Evolutionary conservation across 2,329 filamentous ascomycete genomes (phyloP).

Genomic region (Paecilomyces formosus): DNA sequence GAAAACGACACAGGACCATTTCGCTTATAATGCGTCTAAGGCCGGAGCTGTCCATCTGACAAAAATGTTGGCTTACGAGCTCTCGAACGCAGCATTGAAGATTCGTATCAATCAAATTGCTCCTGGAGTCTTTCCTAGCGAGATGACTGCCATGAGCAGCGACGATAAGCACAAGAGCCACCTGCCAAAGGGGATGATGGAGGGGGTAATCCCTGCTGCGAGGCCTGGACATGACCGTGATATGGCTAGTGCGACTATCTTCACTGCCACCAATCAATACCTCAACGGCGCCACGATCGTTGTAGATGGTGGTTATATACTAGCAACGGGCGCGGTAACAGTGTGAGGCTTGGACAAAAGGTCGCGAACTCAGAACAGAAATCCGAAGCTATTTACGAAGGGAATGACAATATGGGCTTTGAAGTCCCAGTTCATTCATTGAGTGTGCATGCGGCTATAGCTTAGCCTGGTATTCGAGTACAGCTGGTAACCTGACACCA

Average conservation of each 20-base stretch:
- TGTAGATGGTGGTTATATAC: constrained; percentile 46
- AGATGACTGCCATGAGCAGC: constrained; percentile 56
- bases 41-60: constrained; percentile 65
- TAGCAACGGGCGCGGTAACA: constrained; percentile 21
- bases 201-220: constrained; percentile 53
- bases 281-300: constrained; percentile 47
- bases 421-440: not conserved
- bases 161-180: constrained; percentile 56
- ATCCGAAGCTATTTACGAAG: not conserved
- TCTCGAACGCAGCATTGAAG: constrained; percentile 50
- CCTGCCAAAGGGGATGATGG: constrained; percentile 53
- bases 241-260: constrained; percentile 58
- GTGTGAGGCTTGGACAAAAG: not conserved
- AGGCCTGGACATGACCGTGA: constrained; percentile 59
- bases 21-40: constrained; percentile 73
- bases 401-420: not conserved
- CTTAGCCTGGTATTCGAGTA: constrained; percentile 24
- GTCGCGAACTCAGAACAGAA: not conserved
- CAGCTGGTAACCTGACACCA: constrained; percentile 20
- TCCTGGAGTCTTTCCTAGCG: constrained; percentile 61
- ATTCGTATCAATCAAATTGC: constrained; percentile 62
- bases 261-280: constrained; percentile 45
- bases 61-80: constrained; percentile 61
- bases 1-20: constrained; percentile 64
- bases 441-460: not conserved